Percentiles rank a stretch among this genome's conserved stretches.
Conservation (phyloP, 768 basidiomycete species). For the Tephrocybe rancida region DNA sequence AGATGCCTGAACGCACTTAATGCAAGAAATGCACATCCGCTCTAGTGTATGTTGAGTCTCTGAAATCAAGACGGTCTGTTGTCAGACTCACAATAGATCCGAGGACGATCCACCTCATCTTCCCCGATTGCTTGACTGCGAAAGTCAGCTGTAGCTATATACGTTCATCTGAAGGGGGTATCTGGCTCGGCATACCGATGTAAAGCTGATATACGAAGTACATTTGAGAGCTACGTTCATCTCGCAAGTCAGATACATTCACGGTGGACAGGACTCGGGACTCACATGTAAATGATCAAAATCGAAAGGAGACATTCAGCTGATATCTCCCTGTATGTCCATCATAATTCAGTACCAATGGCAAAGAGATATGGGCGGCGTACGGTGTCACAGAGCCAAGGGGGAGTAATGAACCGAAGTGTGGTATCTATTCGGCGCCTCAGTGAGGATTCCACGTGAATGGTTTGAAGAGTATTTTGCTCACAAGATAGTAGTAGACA, state of each 20-base stretch:
- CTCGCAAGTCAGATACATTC: background rate
- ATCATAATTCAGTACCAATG: background rate
- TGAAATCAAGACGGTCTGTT: background rate
- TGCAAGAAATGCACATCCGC: constrained; percentile 26
- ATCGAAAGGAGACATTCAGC: constrained; percentile 26
- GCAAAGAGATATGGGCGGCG: constrained; percentile 17
- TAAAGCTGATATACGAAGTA: constrained; percentile 46
- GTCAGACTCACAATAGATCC: constrained; percentile 26
- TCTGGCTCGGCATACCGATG: constrained; percentile 32
- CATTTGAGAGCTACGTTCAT: constrained; percentile 38
- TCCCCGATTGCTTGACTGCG: constrained; percentile 29
- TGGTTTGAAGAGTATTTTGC: background rate
- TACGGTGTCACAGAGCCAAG: constrained; percentile 41
- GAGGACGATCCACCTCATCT: constrained; percentile 29
- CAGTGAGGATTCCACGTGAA: background rate
- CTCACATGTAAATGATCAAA: constrained; percentile 30
- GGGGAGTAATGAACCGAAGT: constrained; percentile 41
- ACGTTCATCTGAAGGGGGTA: too few relatives aligned
- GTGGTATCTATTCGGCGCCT: constrained; percentile 34
- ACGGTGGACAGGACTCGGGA: background rate
- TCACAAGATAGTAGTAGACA: constrained; percentile 46
- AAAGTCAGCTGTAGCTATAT: background rate
- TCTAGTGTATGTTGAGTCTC: constrained; percentile 13
- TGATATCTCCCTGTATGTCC: constrained; percentile 32
- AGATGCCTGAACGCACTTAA: constrained; percentile 25